A percentile compares a stretch with the other conserved stretches of the same genome.
phyloP scores from a whole-genome alignment of 1,139 yeast species.

The Citeromyces hawaiiensis region DNA sequence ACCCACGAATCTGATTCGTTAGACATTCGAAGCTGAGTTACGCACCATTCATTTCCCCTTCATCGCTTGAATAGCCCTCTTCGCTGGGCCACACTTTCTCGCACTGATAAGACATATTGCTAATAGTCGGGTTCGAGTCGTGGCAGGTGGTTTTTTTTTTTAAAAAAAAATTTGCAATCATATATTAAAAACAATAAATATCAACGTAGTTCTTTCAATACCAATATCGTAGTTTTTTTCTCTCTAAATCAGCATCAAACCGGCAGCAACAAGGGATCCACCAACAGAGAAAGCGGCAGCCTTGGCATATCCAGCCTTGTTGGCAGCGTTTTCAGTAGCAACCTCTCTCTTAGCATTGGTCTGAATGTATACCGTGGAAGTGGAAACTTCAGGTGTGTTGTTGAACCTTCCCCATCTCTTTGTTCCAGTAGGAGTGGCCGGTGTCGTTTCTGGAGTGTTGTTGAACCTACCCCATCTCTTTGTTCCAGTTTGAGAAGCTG shows the following conservation, averaged over 20 bases:
- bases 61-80: neutral
- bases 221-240: neutral
- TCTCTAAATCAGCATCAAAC: neutral
- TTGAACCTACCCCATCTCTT: conserved; percentile 34
- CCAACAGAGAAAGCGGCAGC: neutral
- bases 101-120: neutral
- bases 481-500: conserved; percentile 23
- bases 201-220: neutral
- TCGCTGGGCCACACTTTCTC: neutral
- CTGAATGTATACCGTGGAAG: conserved; percentile 5
- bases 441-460: conserved; percentile 24
- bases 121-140: neutral
- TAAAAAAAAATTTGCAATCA: neutral
- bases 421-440: conserved; percentile 26
- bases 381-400: conserved; percentile 28
- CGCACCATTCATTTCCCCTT: neutral
- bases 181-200: neutral
- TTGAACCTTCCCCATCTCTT: conserved; percentile 37
- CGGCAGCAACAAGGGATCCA: neutral
- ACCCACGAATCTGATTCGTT: neutral
- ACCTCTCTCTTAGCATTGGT: neutral
- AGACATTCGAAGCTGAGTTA: neutral
- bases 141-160: too few species aligned
- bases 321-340: neutral
- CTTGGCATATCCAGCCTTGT: neutral